Conservation (phyloP, 1,139 yeast genomes). For the Spathaspora jeffriesii region DNA sequence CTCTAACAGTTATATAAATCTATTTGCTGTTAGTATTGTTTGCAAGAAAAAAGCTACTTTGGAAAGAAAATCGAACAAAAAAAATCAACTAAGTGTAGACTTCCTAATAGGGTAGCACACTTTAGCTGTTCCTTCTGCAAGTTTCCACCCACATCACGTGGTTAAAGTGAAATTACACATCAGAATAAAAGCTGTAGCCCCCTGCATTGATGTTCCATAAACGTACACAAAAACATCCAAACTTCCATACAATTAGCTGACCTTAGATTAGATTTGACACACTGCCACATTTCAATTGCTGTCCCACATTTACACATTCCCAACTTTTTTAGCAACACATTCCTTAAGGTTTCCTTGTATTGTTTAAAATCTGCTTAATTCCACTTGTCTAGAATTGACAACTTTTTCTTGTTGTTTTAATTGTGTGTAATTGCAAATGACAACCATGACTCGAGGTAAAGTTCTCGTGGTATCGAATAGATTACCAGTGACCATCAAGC, state of each 20-base stretch:
- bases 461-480: conserved; percentile 94
- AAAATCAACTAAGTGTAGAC: conserved; percentile 7
- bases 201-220: background rate
- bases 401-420: background rate
- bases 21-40: background rate
- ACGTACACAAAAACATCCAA: background rate
- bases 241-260: background rate
- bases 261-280: background rate
- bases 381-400: background rate
- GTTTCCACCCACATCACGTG: background rate
- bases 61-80: background rate
- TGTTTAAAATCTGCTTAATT: background rate
- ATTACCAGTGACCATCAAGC: conserved; percentile 87
- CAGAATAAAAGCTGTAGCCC: background rate
- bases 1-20: background rate
- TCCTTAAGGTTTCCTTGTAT: background rate
- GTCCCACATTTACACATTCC: background rate
- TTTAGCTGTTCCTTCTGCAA: background rate
- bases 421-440: conserved; percentile 1
- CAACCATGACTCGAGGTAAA: conserved; percentile 49
- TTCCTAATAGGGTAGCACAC: conserved; percentile 13
- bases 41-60: background rate
- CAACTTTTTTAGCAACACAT: background rate
- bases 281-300: conserved; percentile 2
- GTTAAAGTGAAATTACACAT: background rate